phyloP scores from a whole-genome alignment of 352 stramenopile species.

The Pythium sp. region DNA sequence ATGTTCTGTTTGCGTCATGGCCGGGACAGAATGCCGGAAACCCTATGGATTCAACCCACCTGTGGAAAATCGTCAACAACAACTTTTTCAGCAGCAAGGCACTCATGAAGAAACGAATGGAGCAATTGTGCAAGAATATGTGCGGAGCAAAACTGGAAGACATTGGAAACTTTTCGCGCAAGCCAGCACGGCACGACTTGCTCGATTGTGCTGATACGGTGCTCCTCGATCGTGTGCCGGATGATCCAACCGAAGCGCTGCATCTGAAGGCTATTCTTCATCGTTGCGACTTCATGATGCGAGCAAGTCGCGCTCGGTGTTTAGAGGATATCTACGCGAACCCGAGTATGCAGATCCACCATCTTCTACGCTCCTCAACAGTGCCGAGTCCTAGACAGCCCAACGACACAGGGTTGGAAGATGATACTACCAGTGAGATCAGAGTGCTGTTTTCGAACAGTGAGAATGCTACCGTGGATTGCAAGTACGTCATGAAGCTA shows the following conservation, averaged over 20 bases:
- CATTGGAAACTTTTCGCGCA: conserved; percentile 48
- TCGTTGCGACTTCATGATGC: conserved; percentile 82
- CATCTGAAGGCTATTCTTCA: conserved; percentile 53
- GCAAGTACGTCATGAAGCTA: conserved; percentile 41
- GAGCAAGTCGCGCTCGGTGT: conserved; percentile 60
- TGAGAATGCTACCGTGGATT: conserved; percentile 28
- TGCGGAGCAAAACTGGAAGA: conserved; percentile 70
- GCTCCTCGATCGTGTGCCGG: conserved; percentile 43
- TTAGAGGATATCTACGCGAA: conserved; percentile 48
- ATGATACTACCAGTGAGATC: conserved; percentile 18
- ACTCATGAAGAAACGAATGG: conserved; percentile 70
- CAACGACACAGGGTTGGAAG: not conserved
- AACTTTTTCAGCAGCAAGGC: conserved; percentile 67
- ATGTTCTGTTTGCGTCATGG: conserved; percentile 83
- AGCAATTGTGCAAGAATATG: conserved; percentile 60
- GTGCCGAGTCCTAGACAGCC: not conserved
- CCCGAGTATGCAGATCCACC: conserved; percentile 43
- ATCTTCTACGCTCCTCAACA: conserved; percentile 5
- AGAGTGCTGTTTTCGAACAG: conserved; percentile 38
- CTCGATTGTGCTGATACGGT: conserved; percentile 64
- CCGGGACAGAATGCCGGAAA: conserved; percentile 64
- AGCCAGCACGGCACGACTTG: conserved; percentile 37
- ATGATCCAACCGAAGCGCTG: conserved; percentile 30
- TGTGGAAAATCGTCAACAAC: conserved; percentile 71
- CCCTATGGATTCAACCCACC: conserved; percentile 71